Conservation (phyloP, 1,284 basidiomycete genomes). For the Rhodotorula mucilaginosa region DNA sequence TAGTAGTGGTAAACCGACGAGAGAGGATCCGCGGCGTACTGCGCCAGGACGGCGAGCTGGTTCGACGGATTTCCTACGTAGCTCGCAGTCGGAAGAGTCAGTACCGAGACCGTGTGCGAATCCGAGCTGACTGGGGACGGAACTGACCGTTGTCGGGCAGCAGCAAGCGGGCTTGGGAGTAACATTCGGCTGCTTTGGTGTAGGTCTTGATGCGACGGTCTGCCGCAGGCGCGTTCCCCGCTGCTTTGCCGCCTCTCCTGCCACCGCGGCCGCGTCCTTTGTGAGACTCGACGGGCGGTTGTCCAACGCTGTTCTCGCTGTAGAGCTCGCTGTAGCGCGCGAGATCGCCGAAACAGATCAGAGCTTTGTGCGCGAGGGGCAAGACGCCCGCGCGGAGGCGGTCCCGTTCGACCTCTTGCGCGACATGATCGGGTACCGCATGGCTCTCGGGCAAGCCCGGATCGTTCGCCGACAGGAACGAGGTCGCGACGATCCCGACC, state of each 20-base stretch:
- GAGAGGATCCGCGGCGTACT: conserved; percentile 79
- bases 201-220: conserved; percentile 56
- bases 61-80: conserved; percentile 80
- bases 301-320: conserved; percentile 54
- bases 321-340: conserved; percentile 90
- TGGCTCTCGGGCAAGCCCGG: conserved; percentile 17
- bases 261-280: conserved; percentile 22
- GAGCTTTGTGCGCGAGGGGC: conserved; percentile 72
- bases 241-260: conserved; percentile 36
- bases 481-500: conserved; percentile 61
- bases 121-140: too few relatives aligned
- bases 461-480: conserved; percentile 46
- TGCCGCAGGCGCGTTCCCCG: background rate
- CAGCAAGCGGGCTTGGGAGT: conserved; percentile 75
- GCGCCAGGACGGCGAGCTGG: conserved; percentile 88
- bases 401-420: conserved; percentile 51
- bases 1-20: conserved; percentile 81
- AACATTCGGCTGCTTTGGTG: conserved; percentile 71
- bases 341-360: conserved; percentile 90
- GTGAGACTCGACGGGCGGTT: background rate
- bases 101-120: background rate
- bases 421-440: background rate
- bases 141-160: conserved; percentile 63
- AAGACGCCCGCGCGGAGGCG: conserved; percentile 59
- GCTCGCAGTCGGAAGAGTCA: background rate